Percentiles rank a stretch among this genome's conserved stretches.
These are phyloP conservation scores for Bolboschoenus planiculmis DNA, from an alignment of 176 grass and related monocot species.

Conservation along the genomic window DNA sequence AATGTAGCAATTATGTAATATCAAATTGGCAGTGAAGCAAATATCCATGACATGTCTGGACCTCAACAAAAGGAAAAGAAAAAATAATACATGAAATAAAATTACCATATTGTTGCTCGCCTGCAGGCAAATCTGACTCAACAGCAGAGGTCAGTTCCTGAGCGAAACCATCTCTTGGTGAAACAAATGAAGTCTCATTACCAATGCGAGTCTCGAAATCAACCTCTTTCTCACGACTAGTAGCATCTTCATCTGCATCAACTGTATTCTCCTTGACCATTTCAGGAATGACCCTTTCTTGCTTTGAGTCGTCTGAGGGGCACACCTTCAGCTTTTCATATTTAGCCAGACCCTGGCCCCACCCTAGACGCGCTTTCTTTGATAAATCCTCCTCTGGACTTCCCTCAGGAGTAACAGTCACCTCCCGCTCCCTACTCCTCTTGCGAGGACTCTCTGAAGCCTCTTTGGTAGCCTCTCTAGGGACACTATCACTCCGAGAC, in stretches of 20 bases:
- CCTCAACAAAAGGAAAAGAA: neutral
- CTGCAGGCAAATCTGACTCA: conserved; percentile 5
- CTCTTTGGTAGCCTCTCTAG: conserved; percentile 20
- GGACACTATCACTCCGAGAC: conserved; percentile 22
- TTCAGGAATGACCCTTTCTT: conserved; percentile 18
- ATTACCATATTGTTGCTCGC: conserved; percentile 3
- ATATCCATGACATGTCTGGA: neutral
- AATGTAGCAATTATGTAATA: neutral
- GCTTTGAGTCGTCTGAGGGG: conserved; percentile 27
- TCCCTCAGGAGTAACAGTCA: conserved; percentile 2
- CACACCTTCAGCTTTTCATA: conserved; percentile 92
- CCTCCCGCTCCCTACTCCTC: conserved; percentile 27
- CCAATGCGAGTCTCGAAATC: neutral
- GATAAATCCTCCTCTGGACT: conserved; percentile 44
- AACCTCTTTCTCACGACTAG: neutral
- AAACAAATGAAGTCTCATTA: neutral
- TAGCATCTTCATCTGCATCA: neutral
- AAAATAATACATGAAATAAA: neutral
- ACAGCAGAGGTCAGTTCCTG: neutral
- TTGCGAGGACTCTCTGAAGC: neutral
- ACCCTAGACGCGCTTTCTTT: conserved; percentile 88
- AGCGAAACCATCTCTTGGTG: conserved; percentile 21
- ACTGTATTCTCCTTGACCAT: conserved; percentile 11
- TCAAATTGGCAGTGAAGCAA: neutral
- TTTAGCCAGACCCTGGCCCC: conserved; percentile 94